Percentiles rank a stretch among this genome's conserved stretches.
phyloP scores from a whole-genome alignment of 768 basidiomycete genomes.

The Suillus lakei region DNA sequence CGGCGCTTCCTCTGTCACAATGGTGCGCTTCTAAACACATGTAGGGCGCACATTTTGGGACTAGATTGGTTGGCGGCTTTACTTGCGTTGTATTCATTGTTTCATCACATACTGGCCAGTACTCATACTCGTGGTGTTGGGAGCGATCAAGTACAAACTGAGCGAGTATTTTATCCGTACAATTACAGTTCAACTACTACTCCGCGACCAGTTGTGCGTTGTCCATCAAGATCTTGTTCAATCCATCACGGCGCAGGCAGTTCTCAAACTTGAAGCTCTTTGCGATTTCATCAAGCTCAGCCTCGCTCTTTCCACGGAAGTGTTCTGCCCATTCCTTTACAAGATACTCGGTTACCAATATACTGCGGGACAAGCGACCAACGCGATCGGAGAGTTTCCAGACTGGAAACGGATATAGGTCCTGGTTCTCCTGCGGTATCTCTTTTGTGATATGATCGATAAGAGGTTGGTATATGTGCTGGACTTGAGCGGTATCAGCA shows the following conservation, averaged over 20 bases:
- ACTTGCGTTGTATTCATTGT: background rate
- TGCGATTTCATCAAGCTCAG: slow-evolving; percentile 75
- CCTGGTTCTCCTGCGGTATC: slow-evolving; percentile 53
- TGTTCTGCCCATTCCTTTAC: slow-evolving; percentile 77
- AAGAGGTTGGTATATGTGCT: slow-evolving; percentile 66
- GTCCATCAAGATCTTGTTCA: slow-evolving; percentile 59
- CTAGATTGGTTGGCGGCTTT: background rate
- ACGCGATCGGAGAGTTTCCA: slow-evolving; percentile 64
- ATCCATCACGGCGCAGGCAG: slow-evolving; percentile 68
- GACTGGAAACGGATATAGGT: slow-evolving; percentile 65
- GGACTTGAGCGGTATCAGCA: slow-evolving; percentile 61
- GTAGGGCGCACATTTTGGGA: background rate
- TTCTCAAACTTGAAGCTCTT: slow-evolving; percentile 73
- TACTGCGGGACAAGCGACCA: slow-evolving; percentile 64
- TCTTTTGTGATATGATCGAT: slow-evolving; percentile 63
- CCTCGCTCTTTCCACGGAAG: slow-evolving; percentile 59
- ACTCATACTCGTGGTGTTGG: background rate
- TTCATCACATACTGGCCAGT: background rate
- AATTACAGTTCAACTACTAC: slow-evolving; percentile 5
- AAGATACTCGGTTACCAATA: slow-evolving; percentile 72
- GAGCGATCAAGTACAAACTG: background rate
- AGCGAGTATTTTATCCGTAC: background rate
- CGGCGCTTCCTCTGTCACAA: background rate
- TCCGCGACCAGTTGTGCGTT: slow-evolving; percentile 34
- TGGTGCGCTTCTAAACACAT: background rate